Base-by-base conservation (phyloP, 2,329 filamentous ascomycete species). In the Fusarium torulosum region DNA sequence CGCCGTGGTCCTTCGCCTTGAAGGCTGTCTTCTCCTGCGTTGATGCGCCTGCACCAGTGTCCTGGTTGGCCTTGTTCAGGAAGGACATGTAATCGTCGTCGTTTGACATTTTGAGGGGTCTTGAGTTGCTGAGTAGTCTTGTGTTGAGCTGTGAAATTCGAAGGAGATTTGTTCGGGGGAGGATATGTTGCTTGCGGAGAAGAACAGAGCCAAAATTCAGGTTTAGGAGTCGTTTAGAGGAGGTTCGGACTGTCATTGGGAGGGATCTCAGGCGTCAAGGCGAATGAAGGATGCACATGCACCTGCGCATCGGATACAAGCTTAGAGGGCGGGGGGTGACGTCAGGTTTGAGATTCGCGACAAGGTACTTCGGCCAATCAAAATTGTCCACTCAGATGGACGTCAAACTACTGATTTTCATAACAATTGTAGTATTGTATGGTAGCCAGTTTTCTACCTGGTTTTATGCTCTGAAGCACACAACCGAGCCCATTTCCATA, bases 21-120 rank as follows among this genome's bases (percentile, higher is more conserved):
- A 88, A 84, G 53, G 79, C 77, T n/a, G 65, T 41, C 25, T 66
- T 65, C 19, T 54, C 53, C 20, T 73, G 69, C 14, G 63, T 53
- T 11, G 71, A 17, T 10, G 59, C 64, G n/a, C 59, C 51, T 65
- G 66, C 60, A 11, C 75, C 61, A 56, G 91, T 90, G 75, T 94
- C 90, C 74, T 89, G 83, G 81, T 97, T 97, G 53, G 93, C 93
- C 82, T 96, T 96, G 76, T 96, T 86, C 58, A 97, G 84, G 76
- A 97, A 97, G 61, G 90, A 84, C 79, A 89, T 87, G 83, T 97
- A 97, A 65, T 91, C 91, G 63, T 91, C 88, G 83, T 97, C 93
- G 53, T 89, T 90, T 9, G 89, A 87, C 90, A 92, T 93, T 17
- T 57, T 82, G 20, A 70, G 54, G 33, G 59, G 14, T 53, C 40